Percentiles rank a stretch among this genome's conserved stretches.
phyloP scores from a whole-genome alignment of 2,329 filamentous ascomycete species.

The Penicillium italicum region DNA sequence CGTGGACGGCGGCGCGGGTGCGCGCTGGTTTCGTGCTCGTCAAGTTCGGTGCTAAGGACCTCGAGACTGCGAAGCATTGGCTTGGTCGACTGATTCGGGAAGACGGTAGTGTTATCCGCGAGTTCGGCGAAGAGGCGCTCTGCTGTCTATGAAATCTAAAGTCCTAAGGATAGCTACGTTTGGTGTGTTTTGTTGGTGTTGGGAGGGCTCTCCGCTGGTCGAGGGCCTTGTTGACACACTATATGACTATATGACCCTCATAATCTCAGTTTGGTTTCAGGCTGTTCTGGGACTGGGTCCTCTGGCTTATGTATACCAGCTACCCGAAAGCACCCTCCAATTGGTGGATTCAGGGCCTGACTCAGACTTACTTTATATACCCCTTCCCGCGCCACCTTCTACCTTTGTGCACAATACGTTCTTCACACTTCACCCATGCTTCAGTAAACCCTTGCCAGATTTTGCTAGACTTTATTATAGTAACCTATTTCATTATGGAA shows the following conservation, averaged over 20 bases:
- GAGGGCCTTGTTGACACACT: not conserved
- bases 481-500: too few relatives aligned
- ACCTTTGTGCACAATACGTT: too few relatives aligned
- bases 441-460: too few relatives aligned
- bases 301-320: too few relatives aligned
- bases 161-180: not conserved
- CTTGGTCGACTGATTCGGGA: slow-evolving; percentile 68
- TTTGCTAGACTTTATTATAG: too few relatives aligned
- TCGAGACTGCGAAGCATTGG: slow-evolving; percentile 80
- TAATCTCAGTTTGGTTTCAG: not conserved
- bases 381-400: too few relatives aligned
- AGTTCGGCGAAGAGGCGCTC: slow-evolving; percentile 77
- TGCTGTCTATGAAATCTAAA: slow-evolving; percentile 59
- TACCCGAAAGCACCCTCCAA: too few relatives aligned
- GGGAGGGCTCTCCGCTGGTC: not conserved
- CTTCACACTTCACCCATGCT: too few relatives aligned
- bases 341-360: too few relatives aligned
- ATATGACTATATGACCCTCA: not conserved
- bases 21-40: slow-evolving; percentile 76
- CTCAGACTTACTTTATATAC: too few relatives aligned
- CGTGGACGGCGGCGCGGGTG: slow-evolving; percentile 80
- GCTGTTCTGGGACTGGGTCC: not conserved
- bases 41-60: slow-evolving; percentile 79
- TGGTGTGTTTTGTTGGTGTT: not conserved
- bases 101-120: slow-evolving; percentile 66